Conservation (phyloP, 768 basidiomycete genomes). For the Calvatia gigantea region DNA sequence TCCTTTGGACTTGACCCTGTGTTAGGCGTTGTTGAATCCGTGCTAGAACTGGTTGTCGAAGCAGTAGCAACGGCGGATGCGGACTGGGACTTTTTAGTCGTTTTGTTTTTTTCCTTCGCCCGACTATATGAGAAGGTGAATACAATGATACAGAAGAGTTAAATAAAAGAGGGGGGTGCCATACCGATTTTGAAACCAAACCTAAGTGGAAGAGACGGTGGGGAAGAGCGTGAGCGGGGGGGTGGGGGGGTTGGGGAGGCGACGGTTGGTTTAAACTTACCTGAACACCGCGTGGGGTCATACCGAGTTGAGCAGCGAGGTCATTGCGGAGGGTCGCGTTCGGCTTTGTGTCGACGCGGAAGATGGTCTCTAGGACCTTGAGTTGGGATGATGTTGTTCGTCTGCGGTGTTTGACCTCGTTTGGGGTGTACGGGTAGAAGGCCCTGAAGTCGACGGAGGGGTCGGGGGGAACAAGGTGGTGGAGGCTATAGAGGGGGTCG, state of each 20-base stretch:
- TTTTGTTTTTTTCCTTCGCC: constrained; percentile 78
- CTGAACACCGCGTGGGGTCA: constrained; percentile 95
- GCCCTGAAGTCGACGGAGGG: constrained; percentile 77
- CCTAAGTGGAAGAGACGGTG: too few relatives aligned
- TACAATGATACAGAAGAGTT: constrained; percentile 11
- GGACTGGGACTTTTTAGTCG: constrained; percentile 37
- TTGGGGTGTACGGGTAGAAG: constrained; percentile 86
- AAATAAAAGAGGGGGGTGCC: constrained; percentile 3
- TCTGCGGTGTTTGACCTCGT: constrained; percentile 92
- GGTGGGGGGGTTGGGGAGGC: constrained; percentile 6
- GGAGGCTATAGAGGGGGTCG: constrained; percentile 40
- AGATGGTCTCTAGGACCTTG: constrained; percentile 83
- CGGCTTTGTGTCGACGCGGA: constrained; percentile 88
- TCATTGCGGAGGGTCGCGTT: constrained; percentile 76
- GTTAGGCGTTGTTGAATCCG: constrained; percentile 15
- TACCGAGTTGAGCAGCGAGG: constrained; percentile 79
- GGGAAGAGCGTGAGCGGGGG: constrained; percentile 19
- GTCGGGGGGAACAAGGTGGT: constrained; percentile 50
- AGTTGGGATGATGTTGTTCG: constrained; percentile 88
- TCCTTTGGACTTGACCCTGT: constrained; percentile 3
- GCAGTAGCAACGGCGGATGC: constrained; percentile 18
- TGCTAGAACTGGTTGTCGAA: constrained; percentile 12
- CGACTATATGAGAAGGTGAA: constrained; percentile 43
- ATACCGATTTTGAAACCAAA: constrained; percentile 89
- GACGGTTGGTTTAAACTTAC: constrained; percentile 35